Percentiles rank a stretch among this genome's conserved stretches.
phyloP scores from a whole-genome alignment of 2,329 filamentous ascomycete genomes.

The Ophiostoma angusticollis region DNA sequence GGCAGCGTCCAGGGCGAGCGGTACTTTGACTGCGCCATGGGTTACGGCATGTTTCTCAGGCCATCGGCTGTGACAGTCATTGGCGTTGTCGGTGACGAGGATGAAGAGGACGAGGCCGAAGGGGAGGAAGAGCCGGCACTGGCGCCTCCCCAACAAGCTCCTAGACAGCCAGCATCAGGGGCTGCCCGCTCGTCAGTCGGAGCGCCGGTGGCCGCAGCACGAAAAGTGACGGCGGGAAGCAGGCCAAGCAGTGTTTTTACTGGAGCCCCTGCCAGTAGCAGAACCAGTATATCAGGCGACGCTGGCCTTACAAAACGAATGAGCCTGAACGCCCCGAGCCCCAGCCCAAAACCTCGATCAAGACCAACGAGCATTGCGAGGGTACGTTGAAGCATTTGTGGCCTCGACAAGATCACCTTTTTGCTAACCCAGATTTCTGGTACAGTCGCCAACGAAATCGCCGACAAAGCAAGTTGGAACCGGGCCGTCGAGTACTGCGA shows the following conservation, averaged over 20 bases:
- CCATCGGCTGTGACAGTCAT: conserved; percentile 53
- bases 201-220: conserved; percentile 18
- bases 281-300: conserved; percentile 32
- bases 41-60: conserved; percentile 71
- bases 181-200: conserved; percentile 4
- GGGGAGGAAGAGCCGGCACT: conserved; percentile 24
- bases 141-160: conserved; percentile 19
- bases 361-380: conserved; percentile 44
- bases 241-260: conserved; percentile 39
- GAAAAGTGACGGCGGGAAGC: conserved; percentile 20
- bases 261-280: not conserved
- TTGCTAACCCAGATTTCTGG: conserved; percentile 6
- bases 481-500: conserved; percentile 39
- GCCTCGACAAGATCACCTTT: too few relatives aligned
- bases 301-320: conserved; percentile 46
- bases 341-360: conserved; percentile 52
- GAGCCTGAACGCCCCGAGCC: conserved; percentile 60
- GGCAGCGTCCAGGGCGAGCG: conserved; percentile 76
- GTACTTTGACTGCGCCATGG: conserved; percentile 78
- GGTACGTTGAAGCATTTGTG: conserved; percentile 29
- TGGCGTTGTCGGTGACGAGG: conserved; percentile 17
- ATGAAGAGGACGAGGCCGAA: conserved; percentile 11
- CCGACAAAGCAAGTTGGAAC: conserved; percentile 61
- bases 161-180: not conserved
- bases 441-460: conserved; percentile 70